Evolutionary conservation across 768 basidiomycete species (phyloP).

Genomic region (Lactarius indigo): DNA sequence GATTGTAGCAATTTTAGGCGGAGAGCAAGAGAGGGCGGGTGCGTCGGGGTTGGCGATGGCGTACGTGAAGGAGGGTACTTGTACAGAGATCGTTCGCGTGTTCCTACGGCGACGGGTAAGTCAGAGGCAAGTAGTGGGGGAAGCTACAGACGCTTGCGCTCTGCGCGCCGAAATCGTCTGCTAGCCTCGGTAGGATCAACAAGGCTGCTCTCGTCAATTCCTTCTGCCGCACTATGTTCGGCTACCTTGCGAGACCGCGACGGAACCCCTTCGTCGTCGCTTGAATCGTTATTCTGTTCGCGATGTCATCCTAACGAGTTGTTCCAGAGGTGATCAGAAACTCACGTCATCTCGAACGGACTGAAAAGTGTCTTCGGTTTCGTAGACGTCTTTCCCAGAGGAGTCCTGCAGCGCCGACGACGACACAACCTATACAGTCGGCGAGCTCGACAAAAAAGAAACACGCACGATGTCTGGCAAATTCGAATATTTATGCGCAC

Average conservation of each 20-base stretch:
- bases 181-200: conserved; percentile 66
- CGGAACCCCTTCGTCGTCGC: conserved; percentile 59
- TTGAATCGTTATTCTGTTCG: conserved; percentile 52
- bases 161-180: conserved; percentile 67
- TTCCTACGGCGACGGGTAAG: conserved; percentile 38
- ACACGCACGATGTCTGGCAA: conserved; percentile 88
- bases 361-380: conserved; percentile 78
- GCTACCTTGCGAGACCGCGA: conserved; percentile 40
- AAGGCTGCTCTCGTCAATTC: conserved; percentile 63
- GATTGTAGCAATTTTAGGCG: conserved; percentile 61
- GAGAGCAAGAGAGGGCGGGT: conserved; percentile 32
- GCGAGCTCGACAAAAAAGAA: neutral
- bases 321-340: conserved; percentile 12
- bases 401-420: conserved; percentile 60
- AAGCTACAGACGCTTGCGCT: conserved; percentile 44
- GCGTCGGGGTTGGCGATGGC: conserved; percentile 42
- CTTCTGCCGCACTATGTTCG: conserved; percentile 49
- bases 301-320: neutral
- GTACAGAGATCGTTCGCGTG: conserved; percentile 52
- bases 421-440: neutral
- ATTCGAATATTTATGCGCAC: conserved; percentile 71
- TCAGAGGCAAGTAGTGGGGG: neutral
- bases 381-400: conserved; percentile 80
- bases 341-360: conserved; percentile 50
- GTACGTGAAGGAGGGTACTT: conserved; percentile 66